Percentiles rank a stretch among this genome's conserved stretches.
Conservation (phyloP, 2,329 filamentous ascomycete species). For the Chalaropsis ovoidea region DNA sequence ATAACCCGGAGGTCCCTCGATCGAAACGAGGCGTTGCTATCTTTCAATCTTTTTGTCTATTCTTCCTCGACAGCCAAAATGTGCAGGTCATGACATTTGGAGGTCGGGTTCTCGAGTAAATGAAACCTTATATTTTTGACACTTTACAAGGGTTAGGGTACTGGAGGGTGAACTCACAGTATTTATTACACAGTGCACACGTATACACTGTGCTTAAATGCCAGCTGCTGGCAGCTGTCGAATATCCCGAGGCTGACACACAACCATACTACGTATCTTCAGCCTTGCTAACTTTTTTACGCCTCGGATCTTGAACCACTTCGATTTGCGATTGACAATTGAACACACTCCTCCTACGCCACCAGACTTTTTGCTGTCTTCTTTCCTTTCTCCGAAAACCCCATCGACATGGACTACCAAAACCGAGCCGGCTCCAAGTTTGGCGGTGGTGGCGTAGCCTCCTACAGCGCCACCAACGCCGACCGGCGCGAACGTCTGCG, state of each 20-base stretch:
- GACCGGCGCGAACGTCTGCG: conserved; percentile 94
- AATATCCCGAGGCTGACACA: not conserved
- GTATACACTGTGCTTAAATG: not conserved
- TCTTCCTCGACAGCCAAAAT: not conserved
- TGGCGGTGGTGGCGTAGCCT: conserved; percentile 92
- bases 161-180: not conserved
- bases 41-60: not conserved
- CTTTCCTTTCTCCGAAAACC: not conserved
- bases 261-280: not conserved
- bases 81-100: too few species aligned
- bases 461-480: conserved; percentile 83
- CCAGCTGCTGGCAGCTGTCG: not conserved
- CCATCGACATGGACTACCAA: conserved; percentile 57
- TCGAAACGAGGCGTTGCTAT: conserved; percentile 26
- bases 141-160: not conserved
- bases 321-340: not conserved
- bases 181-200: not conserved
- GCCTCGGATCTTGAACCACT: not conserved
- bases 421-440: conserved; percentile 97
- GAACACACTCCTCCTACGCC: not conserved
- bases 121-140: not conserved
- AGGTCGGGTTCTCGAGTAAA: too few species aligned
- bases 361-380: not conserved
- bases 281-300: conserved; percentile 14
- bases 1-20: conserved; percentile 26